These are phyloP conservation scores for Rhodotorula sp. DNA, from an alignment of 1,284 basidiomycete genomes.

Conservation along the genomic window DNA sequence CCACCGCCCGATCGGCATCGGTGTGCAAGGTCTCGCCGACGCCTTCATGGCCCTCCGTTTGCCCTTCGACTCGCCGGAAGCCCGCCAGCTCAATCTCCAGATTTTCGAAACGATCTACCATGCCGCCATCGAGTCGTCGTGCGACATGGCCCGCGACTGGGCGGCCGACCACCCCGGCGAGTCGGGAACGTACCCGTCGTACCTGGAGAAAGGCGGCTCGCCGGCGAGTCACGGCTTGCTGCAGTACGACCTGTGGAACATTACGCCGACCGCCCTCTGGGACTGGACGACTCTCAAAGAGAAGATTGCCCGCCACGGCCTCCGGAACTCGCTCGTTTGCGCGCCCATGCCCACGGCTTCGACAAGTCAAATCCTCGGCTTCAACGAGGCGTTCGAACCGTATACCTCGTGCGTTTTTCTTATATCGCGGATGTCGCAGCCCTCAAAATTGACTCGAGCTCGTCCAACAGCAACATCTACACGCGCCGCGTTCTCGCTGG, in stretches of 20 bases:
- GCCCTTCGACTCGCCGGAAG: constrained; percentile 89
- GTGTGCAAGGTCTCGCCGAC: constrained; percentile 97
- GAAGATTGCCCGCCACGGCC: constrained; percentile 79
- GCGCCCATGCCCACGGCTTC: constrained; percentile 99
- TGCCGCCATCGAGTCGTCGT: constrained; percentile 85
- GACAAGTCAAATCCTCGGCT: constrained; percentile 96
- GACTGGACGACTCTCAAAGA: constrained; percentile 88
- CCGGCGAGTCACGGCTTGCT: constrained; percentile 85
- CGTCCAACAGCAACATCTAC: constrained; percentile 79
- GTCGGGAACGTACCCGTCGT: constrained; percentile 87
- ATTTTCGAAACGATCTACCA: constrained; percentile 99
- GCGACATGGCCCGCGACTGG: constrained; percentile 67
- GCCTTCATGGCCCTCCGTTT: constrained; percentile 96
- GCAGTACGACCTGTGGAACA: constrained; percentile 94
- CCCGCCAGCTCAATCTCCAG: constrained; percentile 84
- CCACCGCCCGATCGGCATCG: constrained; percentile 95
- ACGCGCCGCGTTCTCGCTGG: constrained; percentile 98
- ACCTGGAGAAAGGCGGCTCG: constrained; percentile 64
- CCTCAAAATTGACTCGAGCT: not conserved
- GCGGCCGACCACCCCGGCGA: constrained; percentile 49
- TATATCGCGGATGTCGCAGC: not conserved
- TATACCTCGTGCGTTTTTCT: constrained; percentile 69
- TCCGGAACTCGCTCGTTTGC: constrained; percentile 90
- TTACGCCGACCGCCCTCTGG: constrained; percentile 90
- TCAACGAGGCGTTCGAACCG: constrained; percentile 98